phyloP scores from a whole-genome alignment of 352 stramenopile species.

The Blastocystis sp. region DNA sequence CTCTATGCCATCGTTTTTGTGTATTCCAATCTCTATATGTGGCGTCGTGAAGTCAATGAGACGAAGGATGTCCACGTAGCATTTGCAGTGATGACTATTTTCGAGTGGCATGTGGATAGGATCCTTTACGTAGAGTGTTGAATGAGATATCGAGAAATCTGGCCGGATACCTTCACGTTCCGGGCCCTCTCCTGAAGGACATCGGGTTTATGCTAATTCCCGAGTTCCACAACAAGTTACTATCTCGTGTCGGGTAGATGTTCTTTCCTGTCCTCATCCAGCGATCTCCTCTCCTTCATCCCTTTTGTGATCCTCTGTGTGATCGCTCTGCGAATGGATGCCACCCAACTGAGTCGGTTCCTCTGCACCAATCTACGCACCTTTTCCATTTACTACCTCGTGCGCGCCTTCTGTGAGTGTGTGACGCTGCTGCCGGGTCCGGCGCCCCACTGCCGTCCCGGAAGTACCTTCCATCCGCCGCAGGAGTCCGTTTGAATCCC shows the following conservation, averaged over 20 bases:
- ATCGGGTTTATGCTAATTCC: constrained; percentile 37
- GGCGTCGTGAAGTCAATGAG: not conserved
- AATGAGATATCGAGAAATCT: constrained; percentile 54
- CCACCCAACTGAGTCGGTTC: not conserved
- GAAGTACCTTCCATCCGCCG: constrained; percentile 37
- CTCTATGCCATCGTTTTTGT: not conserved
- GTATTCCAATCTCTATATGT: not conserved
- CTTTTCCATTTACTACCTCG: constrained; percentile 51
- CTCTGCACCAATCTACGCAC: not conserved
- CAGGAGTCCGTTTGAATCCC: not conserved
- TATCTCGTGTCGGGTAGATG: not conserved
- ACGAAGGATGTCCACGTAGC: constrained; percentile 1
- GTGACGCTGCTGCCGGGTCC: constrained; percentile 47
- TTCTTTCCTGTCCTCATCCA: not conserved
- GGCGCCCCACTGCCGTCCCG: constrained; percentile 27
- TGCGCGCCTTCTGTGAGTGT: constrained; percentile 9
- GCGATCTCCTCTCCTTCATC: constrained; percentile 34
- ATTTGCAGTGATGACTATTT: constrained; percentile 9
- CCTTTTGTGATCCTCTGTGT: constrained; percentile 19
- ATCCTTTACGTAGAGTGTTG: constrained; percentile 12
- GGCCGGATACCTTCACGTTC: constrained; percentile 23
- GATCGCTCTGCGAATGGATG: constrained; percentile 3
- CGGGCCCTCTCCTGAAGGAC: constrained; percentile 34
- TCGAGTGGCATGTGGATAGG: not conserved
- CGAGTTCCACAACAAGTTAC: constrained; percentile 18